Percentiles rank a stretch among this genome's conserved stretches.
Conservation (phyloP, 1,284 basidiomycete species). For the Mycena sp. region DNA sequence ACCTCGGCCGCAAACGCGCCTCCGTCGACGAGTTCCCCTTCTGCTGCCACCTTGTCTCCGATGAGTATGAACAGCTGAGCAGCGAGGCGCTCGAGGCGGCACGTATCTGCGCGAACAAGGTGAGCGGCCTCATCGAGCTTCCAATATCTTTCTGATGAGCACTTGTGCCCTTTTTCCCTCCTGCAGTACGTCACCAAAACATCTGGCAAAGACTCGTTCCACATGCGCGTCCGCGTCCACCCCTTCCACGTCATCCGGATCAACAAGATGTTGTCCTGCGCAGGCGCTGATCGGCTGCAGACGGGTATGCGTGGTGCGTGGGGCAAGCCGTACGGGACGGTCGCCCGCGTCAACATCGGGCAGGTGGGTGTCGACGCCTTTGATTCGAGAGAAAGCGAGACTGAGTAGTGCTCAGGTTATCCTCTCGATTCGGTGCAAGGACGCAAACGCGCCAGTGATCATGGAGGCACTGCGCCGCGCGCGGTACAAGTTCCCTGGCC, state of each 20-base stretch:
- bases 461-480: constrained; percentile 97
- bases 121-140: no score
- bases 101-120: constrained; percentile 98
- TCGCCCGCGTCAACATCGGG: constrained; percentile 96
- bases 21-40: constrained; percentile 98
- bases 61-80: constrained; percentile 98
- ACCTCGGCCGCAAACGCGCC: constrained; percentile 95
- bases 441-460: constrained; percentile 87
- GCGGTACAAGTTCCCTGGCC: constrained; percentile 99
- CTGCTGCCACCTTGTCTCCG: constrained; percentile 96
- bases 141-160: no score
- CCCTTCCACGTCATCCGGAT: constrained; percentile 99
- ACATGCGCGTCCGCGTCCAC: constrained; percentile 96
- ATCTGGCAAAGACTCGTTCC: constrained; percentile 98
- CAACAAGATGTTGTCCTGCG: constrained; percentile 82
- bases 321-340: constrained; percentile 98
- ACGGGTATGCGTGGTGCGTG: constrained; percentile 99
- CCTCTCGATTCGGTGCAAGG: constrained; percentile 95
- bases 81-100: constrained; percentile 98
- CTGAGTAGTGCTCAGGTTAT: constrained; percentile 90
- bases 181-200: constrained; percentile 92
- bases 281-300: constrained; percentile 73
- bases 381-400: no score
- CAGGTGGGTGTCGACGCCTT: no score
- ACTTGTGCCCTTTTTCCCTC: not conserved